Evolutionary conservation across 2,329 filamentous ascomycete genomes (phyloP), one percentile per base, ranked within the genome.

Genomic region (Zarea fungicola): DNA sequence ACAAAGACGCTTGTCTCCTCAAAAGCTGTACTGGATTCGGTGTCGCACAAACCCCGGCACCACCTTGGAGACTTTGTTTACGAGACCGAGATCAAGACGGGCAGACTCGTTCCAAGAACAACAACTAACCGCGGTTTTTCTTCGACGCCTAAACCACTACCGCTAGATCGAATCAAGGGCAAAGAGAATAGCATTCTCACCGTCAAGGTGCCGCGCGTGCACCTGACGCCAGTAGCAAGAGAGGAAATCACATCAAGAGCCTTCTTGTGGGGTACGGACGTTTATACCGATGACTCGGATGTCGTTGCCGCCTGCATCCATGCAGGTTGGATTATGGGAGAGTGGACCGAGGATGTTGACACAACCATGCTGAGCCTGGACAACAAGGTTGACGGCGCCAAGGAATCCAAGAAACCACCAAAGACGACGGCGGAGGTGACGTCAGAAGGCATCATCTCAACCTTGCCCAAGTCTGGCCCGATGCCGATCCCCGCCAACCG

Each of bases 271-370:
- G 93, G 93, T 1, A 93, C 89, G 0, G 91, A 95, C 31, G 79
- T 99, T 6, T 97, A 97, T 63, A 95, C 90, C 0, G 93, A 99
- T 58, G 93, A 99, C 66, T 96, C 90, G 0, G 93, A 99, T 62
- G 83, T 93, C 1, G 78, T 99, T 21, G 92, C 90, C 0, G 91
- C 92, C 2, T 92, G 91, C 52, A 92, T 99, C 39, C 93, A 99
- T 64, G 84, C 84, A 2, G 93, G 93, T 4, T 97, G 90, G 83
- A 86, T 99, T 56, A 83, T 85, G 35, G 92, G 92, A 28, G 89
- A 91, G 58, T 96, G 91, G 86, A 75, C 82, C 5, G 83, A 90
- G 6, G 85, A 89, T 29, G 79, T 93, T 1, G 87, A 93, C 57
- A 73, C 81, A 1, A 72, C 75, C 11, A 72, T 92, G 66, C 73